Evolutionary conservation across 2,329 filamentous ascomycete species (phyloP), one percentile per base, ranked within the genome.

Genomic region (Penicillium sp.): DNA sequence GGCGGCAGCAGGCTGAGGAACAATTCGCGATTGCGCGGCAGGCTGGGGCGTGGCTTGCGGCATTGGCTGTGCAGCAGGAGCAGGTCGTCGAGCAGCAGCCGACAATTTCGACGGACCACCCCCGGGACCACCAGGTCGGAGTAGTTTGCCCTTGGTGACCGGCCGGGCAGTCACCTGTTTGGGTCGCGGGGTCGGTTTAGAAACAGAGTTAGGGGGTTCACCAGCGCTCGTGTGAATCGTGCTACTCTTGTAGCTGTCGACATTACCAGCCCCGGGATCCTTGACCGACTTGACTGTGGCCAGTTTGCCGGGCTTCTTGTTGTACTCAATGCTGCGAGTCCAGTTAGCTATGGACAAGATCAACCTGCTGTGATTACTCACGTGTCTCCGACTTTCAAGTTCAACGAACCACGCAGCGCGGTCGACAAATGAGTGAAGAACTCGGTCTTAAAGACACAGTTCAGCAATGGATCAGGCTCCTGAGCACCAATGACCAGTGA

Each of bases 291-390:
- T 96, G 58, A 98, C 84, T 4, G 80, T 68, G 37, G 90, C 84
- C 62, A 86, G 76, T 70, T 98, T 98, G 38, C 86, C 86, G 1
- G 92, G 92, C 67, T 98, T 98, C 75, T 96, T 98, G 59, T 90
- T 89, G 65, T 95, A 98, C 61, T 95, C 86, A 52, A 98, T 89
- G 4, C 69, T 75, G 12, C 37, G 23, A 16, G 6, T 9, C 14
- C 30, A 13, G 28, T 56, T 4, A 27, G 25, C 12, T 11, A 11
- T 6, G 10, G 25, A n/a, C 1, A 27, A 11, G 10, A 27, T 27
- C 25, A 11, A 27, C 5, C 9, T n/a, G n/a, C n/a, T n/a, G n/a
- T n/a, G n/a, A n/a, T 27, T 6, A n/a, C 71, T 67, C 60, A 74
- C 25, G 6, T 27, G 42, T 92, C 82, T n/a, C 72, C 79, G 45